Evolutionary conservation across 129 eudicot species (phyloP).

Genomic region (Arctium lappa): DNA sequence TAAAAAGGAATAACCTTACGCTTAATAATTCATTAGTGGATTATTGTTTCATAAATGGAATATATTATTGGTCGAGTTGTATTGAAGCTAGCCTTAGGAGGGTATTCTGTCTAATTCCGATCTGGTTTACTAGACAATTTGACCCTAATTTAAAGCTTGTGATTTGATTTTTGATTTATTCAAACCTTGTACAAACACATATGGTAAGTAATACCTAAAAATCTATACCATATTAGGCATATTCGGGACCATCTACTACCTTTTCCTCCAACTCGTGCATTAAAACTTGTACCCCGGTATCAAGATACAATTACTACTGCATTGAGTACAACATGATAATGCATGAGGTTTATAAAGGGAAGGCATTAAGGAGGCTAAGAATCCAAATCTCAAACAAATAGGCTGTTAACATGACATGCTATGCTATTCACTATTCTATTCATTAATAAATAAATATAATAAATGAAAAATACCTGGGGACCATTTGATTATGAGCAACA

Average conservation of each 20-base stretch:
- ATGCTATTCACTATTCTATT: constrained; percentile 1
- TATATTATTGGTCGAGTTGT: neutral
- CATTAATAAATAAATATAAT: no score
- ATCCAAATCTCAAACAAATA: neutral
- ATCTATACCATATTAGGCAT: neutral
- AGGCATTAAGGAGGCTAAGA: neutral
- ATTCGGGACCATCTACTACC: neutral
- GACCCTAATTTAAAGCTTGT: neutral
- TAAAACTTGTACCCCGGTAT: neutral
- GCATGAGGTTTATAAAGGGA: neutral
- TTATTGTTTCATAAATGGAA: neutral
- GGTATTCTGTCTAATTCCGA: neutral
- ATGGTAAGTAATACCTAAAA: neutral
- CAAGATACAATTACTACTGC: neutral
- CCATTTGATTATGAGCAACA: no score
- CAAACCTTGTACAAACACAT: neutral
- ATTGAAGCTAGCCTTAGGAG: no score
- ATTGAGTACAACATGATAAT: neutral
- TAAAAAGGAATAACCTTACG: neutral
- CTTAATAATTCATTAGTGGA: neutral
- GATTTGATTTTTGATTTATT: neutral
- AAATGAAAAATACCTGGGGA: no score
- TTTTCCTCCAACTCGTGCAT: neutral
- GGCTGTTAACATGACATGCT: neutral
- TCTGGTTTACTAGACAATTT: constrained; percentile 1